Conservation (phyloP, 768 basidiomycete species). For the Agaricus blazei region DNA sequence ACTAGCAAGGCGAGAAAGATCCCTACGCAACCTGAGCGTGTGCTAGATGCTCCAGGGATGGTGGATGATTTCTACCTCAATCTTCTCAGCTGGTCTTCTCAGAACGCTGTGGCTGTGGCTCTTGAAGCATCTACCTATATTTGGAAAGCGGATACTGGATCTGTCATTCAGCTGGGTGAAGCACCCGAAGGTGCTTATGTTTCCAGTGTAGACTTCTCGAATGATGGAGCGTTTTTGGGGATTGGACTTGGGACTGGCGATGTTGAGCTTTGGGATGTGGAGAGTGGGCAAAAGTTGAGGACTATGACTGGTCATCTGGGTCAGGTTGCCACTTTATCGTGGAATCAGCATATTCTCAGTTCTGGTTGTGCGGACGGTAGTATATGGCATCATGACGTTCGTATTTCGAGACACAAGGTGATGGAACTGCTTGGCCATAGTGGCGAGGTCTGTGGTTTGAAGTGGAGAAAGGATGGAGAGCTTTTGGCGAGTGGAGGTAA, state of each 20-base stretch:
- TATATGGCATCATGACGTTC: constrained; percentile 95
- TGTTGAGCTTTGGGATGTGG: constrained; percentile 94
- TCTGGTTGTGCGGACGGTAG: constrained; percentile 92
- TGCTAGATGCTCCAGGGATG: constrained; percentile 91
- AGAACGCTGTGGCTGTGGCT: constrained; percentile 87
- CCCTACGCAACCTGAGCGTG: constrained; percentile 84
- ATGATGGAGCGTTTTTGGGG: constrained; percentile 77
- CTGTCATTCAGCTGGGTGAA: constrained; percentile 73
- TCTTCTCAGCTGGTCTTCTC: constrained; percentile 81
- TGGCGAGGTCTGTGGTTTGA: constrained; percentile 90
- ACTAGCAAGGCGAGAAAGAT: constrained; percentile 78
- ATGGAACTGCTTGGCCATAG: constrained; percentile 87
- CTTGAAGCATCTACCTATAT: constrained; percentile 85
- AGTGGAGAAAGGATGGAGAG: constrained; percentile 86
- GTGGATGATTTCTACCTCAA: constrained; percentile 98
- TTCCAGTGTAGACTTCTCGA: constrained; percentile 73
- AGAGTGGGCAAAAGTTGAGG: constrained; percentile 70
- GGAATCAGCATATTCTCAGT: constrained; percentile 82
- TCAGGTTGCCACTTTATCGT: constrained; percentile 80
- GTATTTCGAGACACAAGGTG: constrained; percentile 82
- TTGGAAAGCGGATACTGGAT: constrained; percentile 89
- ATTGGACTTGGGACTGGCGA: constrained; percentile 77
- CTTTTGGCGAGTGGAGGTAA: constrained; percentile 93
- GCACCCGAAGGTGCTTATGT: constrained; percentile 74
- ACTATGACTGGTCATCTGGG: constrained; percentile 89